Evolutionary conservation across 441 rosid genomes (phyloP), one percentile per base, ranked within the genome.

Genomic region (Lepidium campestre): DNA sequence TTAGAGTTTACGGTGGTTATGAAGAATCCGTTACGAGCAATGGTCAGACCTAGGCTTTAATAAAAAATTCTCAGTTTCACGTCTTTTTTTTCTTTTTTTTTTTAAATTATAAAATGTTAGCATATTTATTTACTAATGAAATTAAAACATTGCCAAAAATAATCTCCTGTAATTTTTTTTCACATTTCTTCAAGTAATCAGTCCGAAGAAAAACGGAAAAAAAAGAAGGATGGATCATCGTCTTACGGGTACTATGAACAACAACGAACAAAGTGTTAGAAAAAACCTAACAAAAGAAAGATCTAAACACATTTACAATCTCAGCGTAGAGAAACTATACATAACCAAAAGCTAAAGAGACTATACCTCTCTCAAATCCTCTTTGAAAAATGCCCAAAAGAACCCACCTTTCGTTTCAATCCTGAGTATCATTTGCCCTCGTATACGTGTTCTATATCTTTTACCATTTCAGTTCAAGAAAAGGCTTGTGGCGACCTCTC

Each of bases 1-100:
- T 57, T 87, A 65, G 96, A 84, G 81, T 91, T 91, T 31, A 83
- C 99, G 20, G 96, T 91, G 37, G 88, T 89, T 6, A 87, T 89
- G 99, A 93, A 89, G 73, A 79, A 80, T 31, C 10, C 84, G 50
- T 86, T 93, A 6, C 76, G 75, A 67, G 97, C 99, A 31, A 45
- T 40, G 66, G 75, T 86, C 72, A 87, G 81, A 56, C 83, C 87
- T 1, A 86, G 98, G 23, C 40, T n/a, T 73, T 79, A 44, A 72
- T 27, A 27, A 10, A 7, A 17, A 0, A 1, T 32, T 57, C 9
- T 57, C 10, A 27, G 1, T 48, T 36, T 11, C 7, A n/a, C 15
- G n/a, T 34, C 3, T 56, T 57, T 59, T 14, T 15, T 55, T 27
- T 14, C 40, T 34, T 11, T 46, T 10, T 5, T 14, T 12, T 37